Base-by-base conservation (phyloP, 805 yeast genomes). In the Ogataea saltuana region DNA sequence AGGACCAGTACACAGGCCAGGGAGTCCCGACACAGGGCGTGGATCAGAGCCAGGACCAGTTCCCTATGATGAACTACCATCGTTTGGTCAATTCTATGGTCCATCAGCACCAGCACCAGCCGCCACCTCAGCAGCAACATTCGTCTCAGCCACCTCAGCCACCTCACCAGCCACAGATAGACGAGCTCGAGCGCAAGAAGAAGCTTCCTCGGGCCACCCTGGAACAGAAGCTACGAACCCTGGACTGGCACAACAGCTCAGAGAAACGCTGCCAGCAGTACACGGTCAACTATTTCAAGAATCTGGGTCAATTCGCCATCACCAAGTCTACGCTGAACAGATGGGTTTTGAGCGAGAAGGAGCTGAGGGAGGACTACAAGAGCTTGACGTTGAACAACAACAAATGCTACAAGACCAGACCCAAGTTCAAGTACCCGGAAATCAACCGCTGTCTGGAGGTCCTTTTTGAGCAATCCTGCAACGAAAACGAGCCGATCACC, bases 241-340 rank as follows among this genome's bases (percentile, higher is more conserved):
- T 68, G 16, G 61, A 69, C 23, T 69, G 73, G 72, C 65, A 59
- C 48, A 52, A 57, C 30, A 36, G 50, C 7, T 44, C 56, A 13
- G 60, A 61, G 18, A 58, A 59, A 15, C 59, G 56, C 41, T 59
- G 65, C 2, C 73, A 69, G 41, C 63, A 63, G 29, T 51, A 47
- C 17, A 67, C 74, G 0, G 70, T 69, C 4, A 43, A 47, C 4
- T 61, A 63, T 48, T 70, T 70, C 51, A 49, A 54, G 18, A 41
- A 44, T 3, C 21, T 58, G 33, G 58, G 56, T 3, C 54, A 55
- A 26, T 70, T 71, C 43, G 50, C 67, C 5, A 60, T 71, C 3
- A 64, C 74, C 0, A 66, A 62, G 45, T 64, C 72, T 1, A 64
- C 68, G 7, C 53, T 68, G 42, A 65, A 65, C 49, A 56, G 74